These are phyloP conservation scores for Brassica rapa DNA, from an alignment of 345 rosid species.

Conservation along the genomic window DNA sequence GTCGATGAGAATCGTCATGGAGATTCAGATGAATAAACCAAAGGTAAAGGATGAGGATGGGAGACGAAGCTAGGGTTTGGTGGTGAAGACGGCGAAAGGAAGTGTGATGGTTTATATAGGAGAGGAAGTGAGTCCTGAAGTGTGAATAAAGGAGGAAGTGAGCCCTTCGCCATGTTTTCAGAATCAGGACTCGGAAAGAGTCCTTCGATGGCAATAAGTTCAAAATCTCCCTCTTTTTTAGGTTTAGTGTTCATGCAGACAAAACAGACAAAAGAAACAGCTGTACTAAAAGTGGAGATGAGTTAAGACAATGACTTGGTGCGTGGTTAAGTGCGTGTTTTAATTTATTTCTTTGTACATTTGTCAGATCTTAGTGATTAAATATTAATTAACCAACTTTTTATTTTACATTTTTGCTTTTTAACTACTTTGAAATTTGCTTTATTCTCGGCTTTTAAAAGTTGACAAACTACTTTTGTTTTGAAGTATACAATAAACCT, in stretches of 20 bases:
- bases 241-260: conserved; percentile 21
- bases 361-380: not conserved
- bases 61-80: conserved; percentile 24
- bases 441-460: not conserved
- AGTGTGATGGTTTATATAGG: conserved; percentile 12
- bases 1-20: conserved; percentile 37
- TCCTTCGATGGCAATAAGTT: conserved; percentile 33
- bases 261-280: not conserved
- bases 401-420: not conserved
- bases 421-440: not conserved
- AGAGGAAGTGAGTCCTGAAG: conserved; percentile 32
- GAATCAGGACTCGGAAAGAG: conserved; percentile 20
- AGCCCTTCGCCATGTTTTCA: conserved; percentile 43
- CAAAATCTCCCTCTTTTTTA: not conserved
- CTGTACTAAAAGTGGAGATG: conserved; percentile 1
- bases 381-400: not conserved
- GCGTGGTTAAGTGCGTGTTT: conserved; percentile 1
- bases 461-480: not conserved
- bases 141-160: conserved; percentile 31
- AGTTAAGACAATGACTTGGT: conserved; percentile 24
- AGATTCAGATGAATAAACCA: not conserved
- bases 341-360: not conserved
- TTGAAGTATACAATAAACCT: not conserved
- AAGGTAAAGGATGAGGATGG: not conserved
- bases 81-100: conserved; percentile 30